Evolutionary conservation across 176 grass and related monocot species (phyloP), one percentile per base, ranked within the genome.

Genomic region (Pontederia paniculata): DNA sequence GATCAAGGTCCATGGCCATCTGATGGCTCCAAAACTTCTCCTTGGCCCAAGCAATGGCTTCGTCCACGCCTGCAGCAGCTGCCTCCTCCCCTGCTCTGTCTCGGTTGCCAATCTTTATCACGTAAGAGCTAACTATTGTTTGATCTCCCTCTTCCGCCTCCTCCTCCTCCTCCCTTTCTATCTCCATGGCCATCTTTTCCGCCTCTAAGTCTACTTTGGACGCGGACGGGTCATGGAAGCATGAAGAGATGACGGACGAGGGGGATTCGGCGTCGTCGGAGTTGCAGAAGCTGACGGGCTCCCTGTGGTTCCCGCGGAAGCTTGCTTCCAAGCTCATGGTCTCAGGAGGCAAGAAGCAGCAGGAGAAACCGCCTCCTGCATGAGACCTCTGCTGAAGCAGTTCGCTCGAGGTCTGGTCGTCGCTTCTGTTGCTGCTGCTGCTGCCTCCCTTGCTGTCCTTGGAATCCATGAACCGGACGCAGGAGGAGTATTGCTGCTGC

Each of bases 21-120:
- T 28, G 53, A 25, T 55, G 53, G 42, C 22, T 46, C 59, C 41
- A 21, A 14, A 46, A 62, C 43, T 62, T 63, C 42, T 63, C 19
- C 42, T 63, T 63, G 60, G 60, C 60, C 60, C 60, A 63, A 5
- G 60, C 60, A 4, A 63, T 63, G 18, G 60, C 60, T 63, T 63
- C 60, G n/a, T 63, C 60, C 22, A 63, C 47, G 44, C 42, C 60
- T 9, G 17, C 60, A 63, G 60, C 10, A 31, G 25, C 25, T 31
- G 2, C 25, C 25, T 31, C 25, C 25, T 1, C 25, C 1, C 25
- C 25, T n/a, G n/a, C n/a, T n/a, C n/a, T n/a, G n/a, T n/a, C n/a
- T n/a, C n/a, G n/a, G n/a, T 21, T 5, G 17, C 22, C 9, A 44
- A 23, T 22, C 37, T 63, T 12, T 3, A 63, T 63, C 60, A 47